These are phyloP conservation scores for Dactylellina parvicollis DNA, from an alignment of 2,329 filamentous ascomycete species.

Conservation along the genomic window DNA sequence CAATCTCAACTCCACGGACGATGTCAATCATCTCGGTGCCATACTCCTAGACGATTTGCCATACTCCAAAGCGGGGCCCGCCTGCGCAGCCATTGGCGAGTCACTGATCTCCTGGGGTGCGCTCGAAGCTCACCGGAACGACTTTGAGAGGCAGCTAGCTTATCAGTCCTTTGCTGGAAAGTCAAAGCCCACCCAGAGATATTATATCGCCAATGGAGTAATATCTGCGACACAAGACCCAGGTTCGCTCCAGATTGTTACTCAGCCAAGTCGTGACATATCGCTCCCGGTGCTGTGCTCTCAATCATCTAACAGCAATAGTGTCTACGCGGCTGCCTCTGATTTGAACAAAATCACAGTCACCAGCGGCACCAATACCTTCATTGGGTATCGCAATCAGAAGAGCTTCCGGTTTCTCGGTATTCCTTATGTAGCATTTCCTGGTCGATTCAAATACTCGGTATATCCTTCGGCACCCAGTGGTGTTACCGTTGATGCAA, in stretches of 20 bases:
- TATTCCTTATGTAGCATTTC: conserved; percentile 64
- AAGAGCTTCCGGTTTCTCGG: conserved; percentile 67
- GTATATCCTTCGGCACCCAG: conserved; percentile 62
- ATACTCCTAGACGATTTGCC: conserved; percentile 65
- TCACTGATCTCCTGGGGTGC: conserved; percentile 63
- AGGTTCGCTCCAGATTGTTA: conserved; percentile 60
- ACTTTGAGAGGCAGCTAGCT: conserved; percentile 64
- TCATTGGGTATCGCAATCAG: conserved; percentile 66
- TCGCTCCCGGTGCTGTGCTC: conserved; percentile 66
- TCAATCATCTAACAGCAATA: conserved; percentile 60
- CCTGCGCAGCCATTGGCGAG: conserved; percentile 66
- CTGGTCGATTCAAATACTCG: conserved; percentile 65
- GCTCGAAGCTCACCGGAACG: conserved; percentile 63
- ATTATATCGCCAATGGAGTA: conserved; percentile 63
- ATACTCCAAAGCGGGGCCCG: conserved; percentile 61
- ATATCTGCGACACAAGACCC: conserved; percentile 59
- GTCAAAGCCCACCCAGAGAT: conserved; percentile 61
- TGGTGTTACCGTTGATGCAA: conserved; percentile 64
- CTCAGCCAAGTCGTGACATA: conserved; percentile 58
- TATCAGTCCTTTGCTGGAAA: conserved; percentile 64
- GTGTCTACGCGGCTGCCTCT: conserved; percentile 58
- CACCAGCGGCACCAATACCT: conserved; percentile 62
- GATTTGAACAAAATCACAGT: conserved; percentile 59
- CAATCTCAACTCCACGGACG: conserved; percentile 67
- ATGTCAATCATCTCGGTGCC: conserved; percentile 66